Evolutionary conservation across 805 yeast species (phyloP).

Genomic region (Yamadazyma insecticola): DNA sequence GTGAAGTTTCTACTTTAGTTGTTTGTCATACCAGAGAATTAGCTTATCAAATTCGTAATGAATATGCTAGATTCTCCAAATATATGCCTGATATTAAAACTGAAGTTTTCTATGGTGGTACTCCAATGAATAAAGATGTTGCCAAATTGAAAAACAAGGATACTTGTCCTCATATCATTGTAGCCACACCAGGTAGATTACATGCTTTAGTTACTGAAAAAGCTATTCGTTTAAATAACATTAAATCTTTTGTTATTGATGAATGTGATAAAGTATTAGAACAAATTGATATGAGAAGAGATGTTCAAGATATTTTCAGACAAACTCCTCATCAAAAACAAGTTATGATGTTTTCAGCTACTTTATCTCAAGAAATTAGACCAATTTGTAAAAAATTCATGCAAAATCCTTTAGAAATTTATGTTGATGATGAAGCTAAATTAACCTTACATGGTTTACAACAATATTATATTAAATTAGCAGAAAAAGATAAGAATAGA

Average conservation of each 20-base stretch:
- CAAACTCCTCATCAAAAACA: constrained; percentile 97
- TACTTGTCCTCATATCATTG: constrained; percentile 93
- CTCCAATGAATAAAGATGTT: constrained; percentile 76
- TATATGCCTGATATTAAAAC: constrained; percentile 98
- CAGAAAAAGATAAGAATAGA: constrained; percentile 89
- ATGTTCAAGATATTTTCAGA: constrained; percentile 96
- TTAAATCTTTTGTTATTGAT: constrained; percentile 92
- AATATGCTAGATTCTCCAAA: constrained; percentile 95
- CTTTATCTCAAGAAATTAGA: constrained; percentile 88
- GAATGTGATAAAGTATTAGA: constrained; percentile 99
- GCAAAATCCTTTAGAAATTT: constrained; percentile 96
- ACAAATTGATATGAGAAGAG: constrained; percentile 91
- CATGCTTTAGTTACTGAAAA: constrained; percentile 92
- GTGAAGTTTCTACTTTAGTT: constrained; percentile 91
- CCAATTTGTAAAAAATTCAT: constrained; percentile 96
- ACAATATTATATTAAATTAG: constrained; percentile 88
- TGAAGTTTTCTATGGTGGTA: constrained; percentile 96
- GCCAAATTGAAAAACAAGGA: constrained; percentile 88
- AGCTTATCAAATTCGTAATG: constrained; percentile 97
- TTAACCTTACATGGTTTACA: constrained; percentile 96
- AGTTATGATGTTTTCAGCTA: constrained; percentile 99
- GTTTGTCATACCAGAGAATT: constrained; percentile 98
- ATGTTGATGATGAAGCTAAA: constrained; percentile 96
- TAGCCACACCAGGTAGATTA: constrained; percentile 98
- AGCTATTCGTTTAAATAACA: constrained; percentile 76